phyloP scores from a whole-genome alignment of 306 rosid genomes.

The Phaseolus lunatus region DNA sequence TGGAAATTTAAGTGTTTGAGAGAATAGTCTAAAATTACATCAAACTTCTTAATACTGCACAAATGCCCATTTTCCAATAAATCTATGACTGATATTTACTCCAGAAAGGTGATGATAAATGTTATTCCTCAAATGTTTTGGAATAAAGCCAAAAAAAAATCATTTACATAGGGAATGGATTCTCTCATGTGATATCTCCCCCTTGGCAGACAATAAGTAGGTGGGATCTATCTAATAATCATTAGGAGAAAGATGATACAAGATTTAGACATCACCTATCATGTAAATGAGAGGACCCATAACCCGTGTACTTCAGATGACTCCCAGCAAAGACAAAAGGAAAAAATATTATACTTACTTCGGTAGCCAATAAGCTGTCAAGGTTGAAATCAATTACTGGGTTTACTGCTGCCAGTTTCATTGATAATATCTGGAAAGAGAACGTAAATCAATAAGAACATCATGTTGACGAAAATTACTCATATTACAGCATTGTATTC shows the following conservation, averaged over 20 bases:
- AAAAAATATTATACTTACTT: constrained; percentile 60
- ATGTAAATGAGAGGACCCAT: neutral
- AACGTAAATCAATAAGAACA: constrained; percentile 43
- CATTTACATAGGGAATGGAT: neutral
- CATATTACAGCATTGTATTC: constrained; percentile 31
- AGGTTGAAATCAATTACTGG: constrained; percentile 88
- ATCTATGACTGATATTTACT: constrained; percentile 2
- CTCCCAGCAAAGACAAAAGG: constrained; percentile 10
- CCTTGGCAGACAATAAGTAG: neutral
- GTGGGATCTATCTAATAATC: neutral
- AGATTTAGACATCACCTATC: neutral
- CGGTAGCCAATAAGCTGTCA: constrained; percentile 73
- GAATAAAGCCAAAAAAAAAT: constrained; percentile 20
- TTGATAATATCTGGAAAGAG: constrained; percentile 83
- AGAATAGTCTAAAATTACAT: constrained; percentile 16
- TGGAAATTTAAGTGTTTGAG: constrained; percentile 16
- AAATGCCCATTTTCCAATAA: constrained; percentile 1
- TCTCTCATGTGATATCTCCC: neutral
- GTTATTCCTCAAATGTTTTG: constrained; percentile 19
- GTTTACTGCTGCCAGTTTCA: constrained; percentile 91
- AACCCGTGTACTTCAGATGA: constrained; percentile 5
- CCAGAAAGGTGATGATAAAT: constrained; percentile 6
- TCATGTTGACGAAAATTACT: constrained; percentile 32
- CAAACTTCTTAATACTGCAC: constrained; percentile 10
- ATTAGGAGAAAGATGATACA: neutral